Percentiles rank a stretch among this genome's conserved stretches.
These are phyloP conservation scores for Conoideocrella luteorostrata DNA, from an alignment of 2,329 filamentous ascomycete genomes.

Conservation along the genomic window DNA sequence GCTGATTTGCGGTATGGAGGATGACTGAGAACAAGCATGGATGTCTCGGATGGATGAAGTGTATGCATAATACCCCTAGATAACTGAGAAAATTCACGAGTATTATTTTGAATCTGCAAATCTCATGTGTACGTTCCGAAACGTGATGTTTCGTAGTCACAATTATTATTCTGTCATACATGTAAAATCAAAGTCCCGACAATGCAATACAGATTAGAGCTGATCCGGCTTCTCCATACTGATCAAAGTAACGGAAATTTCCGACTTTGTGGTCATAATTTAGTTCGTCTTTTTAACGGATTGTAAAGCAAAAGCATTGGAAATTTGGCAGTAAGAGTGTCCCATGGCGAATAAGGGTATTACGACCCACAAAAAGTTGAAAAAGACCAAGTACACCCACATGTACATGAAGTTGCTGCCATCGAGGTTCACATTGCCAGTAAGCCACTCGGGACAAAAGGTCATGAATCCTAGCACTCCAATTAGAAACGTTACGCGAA, in stretches of 20 bases:
- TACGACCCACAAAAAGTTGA: slow-evolving; percentile 63
- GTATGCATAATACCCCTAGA: slow-evolving; percentile 11
- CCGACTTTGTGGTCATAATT: too few species aligned
- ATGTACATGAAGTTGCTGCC: slow-evolving; percentile 61
- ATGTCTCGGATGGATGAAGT: background rate
- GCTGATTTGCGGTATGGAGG: background rate
- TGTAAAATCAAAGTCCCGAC: too few species aligned
- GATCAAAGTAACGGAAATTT: too few species aligned
- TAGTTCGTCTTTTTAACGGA: slow-evolving; percentile 21
- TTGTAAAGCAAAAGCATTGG: slow-evolving; percentile 39
- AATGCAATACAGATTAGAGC: too few species aligned
- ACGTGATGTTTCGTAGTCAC: too few species aligned
- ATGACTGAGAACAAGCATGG: background rate
- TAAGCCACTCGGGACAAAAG: slow-evolving; percentile 64
- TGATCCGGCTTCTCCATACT: background rate
- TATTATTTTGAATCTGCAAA: background rate
- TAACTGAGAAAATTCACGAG: slow-evolving; percentile 5
- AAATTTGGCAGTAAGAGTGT: slow-evolving; percentile 48
- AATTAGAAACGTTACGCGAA: background rate
- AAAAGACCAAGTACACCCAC: slow-evolving; percentile 63
- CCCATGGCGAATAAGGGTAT: slow-evolving; percentile 55
- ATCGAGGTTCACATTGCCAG: slow-evolving; percentile 55
- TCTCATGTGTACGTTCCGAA: too few species aligned
- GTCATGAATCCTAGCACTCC: slow-evolving; percentile 67
- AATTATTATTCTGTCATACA: too few species aligned